Evolutionary conservation across 768 basidiomycete genomes (phyloP).

Genomic region (Neoboletus brunneissimus): DNA sequence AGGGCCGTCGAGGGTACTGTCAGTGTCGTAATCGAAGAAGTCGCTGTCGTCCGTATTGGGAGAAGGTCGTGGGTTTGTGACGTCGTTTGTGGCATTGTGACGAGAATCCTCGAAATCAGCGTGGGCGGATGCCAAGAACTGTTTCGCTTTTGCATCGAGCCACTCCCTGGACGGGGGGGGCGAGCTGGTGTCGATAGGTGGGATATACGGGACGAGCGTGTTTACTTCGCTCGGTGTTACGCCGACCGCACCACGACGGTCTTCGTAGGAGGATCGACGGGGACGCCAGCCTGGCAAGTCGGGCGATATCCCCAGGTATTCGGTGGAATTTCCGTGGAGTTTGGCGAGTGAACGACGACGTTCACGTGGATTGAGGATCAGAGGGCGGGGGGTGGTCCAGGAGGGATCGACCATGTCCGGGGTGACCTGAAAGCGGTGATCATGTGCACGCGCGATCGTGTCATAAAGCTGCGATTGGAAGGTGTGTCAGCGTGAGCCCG

Average conservation of each 20-base stretch:
- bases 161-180: conserved; percentile 14
- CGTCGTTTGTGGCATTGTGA: not conserved
- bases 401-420: conserved; percentile 12
- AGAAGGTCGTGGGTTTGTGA: not conserved
- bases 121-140: conserved; percentile 14
- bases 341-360: conserved; percentile 16
- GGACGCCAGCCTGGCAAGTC: conserved; percentile 22
- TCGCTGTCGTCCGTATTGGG: conserved; percentile 6
- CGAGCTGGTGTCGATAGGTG: conserved; percentile 20
- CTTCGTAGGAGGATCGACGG: conserved; percentile 27
- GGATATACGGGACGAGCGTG: conserved; percentile 24
- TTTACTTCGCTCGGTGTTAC: conserved; percentile 30
- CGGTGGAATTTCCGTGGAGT: conserved; percentile 12
- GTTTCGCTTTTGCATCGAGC: conserved; percentile 18
- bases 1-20: conserved; percentile 15
- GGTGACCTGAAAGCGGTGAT: conserved; percentile 17
- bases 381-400: conserved; percentile 8
- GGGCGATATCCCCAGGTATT: conserved; percentile 27
- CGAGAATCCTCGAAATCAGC: conserved; percentile 9
- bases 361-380: conserved; percentile 13
- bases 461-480: conserved; percentile 28
- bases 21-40: conserved; percentile 23
- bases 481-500: not conserved
- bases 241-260: conserved; percentile 18
- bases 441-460: conserved; percentile 27